These are phyloP conservation scores for Apiotrichum veenhuisii DNA, from an alignment of 1,284 basidiomycete genomes.

Conservation along the genomic window DNA sequence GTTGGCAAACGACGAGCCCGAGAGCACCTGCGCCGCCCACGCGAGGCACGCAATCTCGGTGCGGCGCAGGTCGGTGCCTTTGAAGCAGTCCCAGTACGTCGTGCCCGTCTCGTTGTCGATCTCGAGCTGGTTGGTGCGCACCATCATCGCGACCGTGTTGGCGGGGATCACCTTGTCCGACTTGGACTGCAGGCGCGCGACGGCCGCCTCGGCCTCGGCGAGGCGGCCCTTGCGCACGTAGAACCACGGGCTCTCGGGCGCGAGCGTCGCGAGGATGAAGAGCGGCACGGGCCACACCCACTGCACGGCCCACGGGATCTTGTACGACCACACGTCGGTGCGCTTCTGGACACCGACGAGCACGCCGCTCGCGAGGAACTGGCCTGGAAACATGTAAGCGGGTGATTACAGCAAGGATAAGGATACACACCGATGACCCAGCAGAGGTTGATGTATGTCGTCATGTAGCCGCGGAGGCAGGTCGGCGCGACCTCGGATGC, in stretches of 20 bases:
- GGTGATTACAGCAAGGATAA: no score
- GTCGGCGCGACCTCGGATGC: conserved; percentile 53
- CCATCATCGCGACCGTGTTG: conserved; percentile 35
- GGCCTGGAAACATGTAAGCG: conserved; percentile 13
- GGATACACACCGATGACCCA: conserved; percentile 47
- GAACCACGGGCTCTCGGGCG: conserved; percentile 35
- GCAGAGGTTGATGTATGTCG: conserved; percentile 52
- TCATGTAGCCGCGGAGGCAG: conserved; percentile 28
- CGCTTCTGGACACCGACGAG: conserved; percentile 7
- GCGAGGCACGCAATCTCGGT: conserved; percentile 14
- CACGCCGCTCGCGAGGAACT: conserved; percentile 22
- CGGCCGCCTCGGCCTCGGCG: conserved; percentile 20
- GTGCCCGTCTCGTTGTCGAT: conserved; percentile 17
- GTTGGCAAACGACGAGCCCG: conserved; percentile 24
- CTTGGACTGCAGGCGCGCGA: conserved; percentile 20
- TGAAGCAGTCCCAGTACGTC: conserved; percentile 32
- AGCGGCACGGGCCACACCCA: conserved; percentile 47
- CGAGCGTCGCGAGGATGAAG: conserved; percentile 20
- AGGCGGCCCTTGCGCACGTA: conserved; percentile 27
- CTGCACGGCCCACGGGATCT: conserved; percentile 24
- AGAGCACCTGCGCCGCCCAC: conserved; percentile 22
- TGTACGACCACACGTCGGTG: conserved; percentile 21
- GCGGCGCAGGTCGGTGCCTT: conserved; percentile 21
- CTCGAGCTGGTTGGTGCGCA: conserved; percentile 34
- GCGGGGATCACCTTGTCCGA: conserved; percentile 22